Percentiles rank a stretch among this genome's conserved stretches.
These are phyloP conservation scores for Microbotryum saponariae DNA, from an alignment of 1,284 basidiomycete species.

Conservation along the genomic window DNA sequence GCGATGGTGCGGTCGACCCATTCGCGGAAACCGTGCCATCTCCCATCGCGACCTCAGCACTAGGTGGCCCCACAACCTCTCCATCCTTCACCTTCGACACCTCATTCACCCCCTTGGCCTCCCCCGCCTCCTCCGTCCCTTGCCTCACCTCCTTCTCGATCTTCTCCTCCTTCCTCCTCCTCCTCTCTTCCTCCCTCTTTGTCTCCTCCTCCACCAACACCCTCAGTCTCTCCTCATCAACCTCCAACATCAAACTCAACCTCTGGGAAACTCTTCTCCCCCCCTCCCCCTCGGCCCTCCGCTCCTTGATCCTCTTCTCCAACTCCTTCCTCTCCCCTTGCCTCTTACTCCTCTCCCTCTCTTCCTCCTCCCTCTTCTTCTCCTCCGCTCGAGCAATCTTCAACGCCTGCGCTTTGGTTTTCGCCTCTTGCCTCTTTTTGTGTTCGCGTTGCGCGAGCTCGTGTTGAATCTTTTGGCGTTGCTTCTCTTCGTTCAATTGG, in stretches of 20 bases:
- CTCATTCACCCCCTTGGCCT: not conserved
- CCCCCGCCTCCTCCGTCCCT: not conserved
- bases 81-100: not conserved
- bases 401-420: not conserved
- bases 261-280: not conserved
- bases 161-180: not conserved
- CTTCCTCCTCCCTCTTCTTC: not conserved
- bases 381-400: not conserved
- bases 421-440: constrained; percentile 1
- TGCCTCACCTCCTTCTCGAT: not conserved
- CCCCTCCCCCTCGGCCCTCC: not conserved
- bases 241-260: not conserved
- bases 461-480: not conserved
- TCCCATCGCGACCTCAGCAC: no score
- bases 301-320: not conserved
- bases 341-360: not conserved
- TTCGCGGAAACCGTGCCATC: no score
- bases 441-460: no score
- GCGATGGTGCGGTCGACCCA: no score
- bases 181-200: not conserved
- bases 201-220: not conserved
- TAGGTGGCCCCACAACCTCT: not conserved
- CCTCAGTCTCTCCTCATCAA: not conserved
- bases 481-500: not conserved
- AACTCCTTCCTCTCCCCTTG: not conserved